Conservation (phyloP, 78 protist genomes). For the Dictyostelium intermedium region DNA sequence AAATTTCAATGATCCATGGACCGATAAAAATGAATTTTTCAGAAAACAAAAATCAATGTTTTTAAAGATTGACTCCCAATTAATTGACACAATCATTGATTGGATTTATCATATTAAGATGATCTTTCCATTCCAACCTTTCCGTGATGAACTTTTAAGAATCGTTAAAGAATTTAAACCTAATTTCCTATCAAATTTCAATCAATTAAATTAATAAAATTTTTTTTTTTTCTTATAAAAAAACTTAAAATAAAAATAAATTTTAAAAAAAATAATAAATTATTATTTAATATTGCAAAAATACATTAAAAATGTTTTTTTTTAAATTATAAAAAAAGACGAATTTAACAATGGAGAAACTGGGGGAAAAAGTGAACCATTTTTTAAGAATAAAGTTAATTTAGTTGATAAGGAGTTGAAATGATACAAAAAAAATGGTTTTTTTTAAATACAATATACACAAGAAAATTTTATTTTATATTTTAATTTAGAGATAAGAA, state of each 20-base stretch:
- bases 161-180: neutral
- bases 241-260: neutral
- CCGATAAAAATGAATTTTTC: neutral
- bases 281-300: neutral
- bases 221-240: too few species aligned
- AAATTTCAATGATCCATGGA: neutral
- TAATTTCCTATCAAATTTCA: neutral
- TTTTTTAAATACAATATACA: neutral
- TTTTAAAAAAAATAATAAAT: neutral
- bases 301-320: neutral
- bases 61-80: neutral
- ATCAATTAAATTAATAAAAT: neutral
- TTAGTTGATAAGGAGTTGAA: too few species aligned
- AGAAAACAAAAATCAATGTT: neutral
- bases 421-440: too few species aligned
- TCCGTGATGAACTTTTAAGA: neutral
- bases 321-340: too few species aligned
- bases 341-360: too few species aligned
- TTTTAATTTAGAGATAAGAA: neutral
- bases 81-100: conserved; percentile 11
- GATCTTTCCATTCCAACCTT: neutral
- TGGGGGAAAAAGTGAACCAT: too few species aligned
- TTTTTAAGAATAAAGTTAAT: too few species aligned
- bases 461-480: neutral
- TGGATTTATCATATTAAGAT: conserved; percentile 12